Evolutionary conservation across 495 filamentous ascomycete species (phyloP), one percentile per base, ranked within the genome.

Genomic region (Hyaloscypha hepaticicola): DNA sequence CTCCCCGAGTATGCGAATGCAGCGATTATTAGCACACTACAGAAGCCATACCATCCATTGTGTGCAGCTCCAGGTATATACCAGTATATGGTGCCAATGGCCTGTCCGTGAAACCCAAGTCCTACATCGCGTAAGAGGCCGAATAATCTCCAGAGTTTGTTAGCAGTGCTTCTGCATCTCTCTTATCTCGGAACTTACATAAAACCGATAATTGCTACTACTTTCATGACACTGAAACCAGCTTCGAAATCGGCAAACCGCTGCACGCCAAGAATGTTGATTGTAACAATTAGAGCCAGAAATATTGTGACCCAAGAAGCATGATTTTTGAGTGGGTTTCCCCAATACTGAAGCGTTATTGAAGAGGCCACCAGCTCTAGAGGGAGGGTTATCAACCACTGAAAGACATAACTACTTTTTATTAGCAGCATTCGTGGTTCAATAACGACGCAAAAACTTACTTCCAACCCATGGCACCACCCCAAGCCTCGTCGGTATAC

Each of bases 1-100:
- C 91, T 97, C 48, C 94, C 94, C 5, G 91, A 84, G 68, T 96
- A 98, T 60, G 94, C 88, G 70, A 97, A 97, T n/a, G 38, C 38
- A 8, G 49, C 49, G 9, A 24, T 14, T 12, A 52, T 21, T 21
- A 52, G 22, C 7, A 52, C 49, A 52, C 12, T 14, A 21, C 11
- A 52, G 49, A 52, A 52, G 11, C 49, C 49, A 24, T 52, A 52
- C 22, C 49, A 14, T 12, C 49, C 49, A 24, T 52, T 52, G 21
- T 14, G 9, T 7, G 11, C 21, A 14, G 12, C 22, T 11, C 49
- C 49, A 12, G 49, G 49, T 14, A 7, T 11, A 24, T 52, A 52
- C 49, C 49, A 52, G 49, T 12, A 14, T 12, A 11, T 7, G 22
- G 22, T 14, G 21, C 49, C 49, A 7, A 14, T 24, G 11, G 49